phyloP scores from a whole-genome alignment of 2,329 filamentous ascomycete genomes.

The Fusarium neocosmosporiellum region DNA sequence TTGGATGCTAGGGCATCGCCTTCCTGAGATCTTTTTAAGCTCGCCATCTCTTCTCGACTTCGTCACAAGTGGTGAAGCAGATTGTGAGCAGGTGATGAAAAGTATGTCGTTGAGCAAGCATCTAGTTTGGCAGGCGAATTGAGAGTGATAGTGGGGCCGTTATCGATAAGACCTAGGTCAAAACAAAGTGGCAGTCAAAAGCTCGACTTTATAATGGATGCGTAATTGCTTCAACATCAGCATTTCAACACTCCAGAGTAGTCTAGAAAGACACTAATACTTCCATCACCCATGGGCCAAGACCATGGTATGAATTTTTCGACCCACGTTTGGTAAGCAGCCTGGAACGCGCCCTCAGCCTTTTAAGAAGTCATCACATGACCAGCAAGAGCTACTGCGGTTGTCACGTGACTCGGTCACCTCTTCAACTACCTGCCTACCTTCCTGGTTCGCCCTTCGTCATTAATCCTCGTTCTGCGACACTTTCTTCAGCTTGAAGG shows the following conservation, averaged over 20 bases:
- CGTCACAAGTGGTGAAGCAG: slow-evolving; percentile 1
- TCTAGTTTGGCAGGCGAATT: slow-evolving; percentile 24
- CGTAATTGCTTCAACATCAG: neutral
- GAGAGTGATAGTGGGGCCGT: slow-evolving; percentile 40
- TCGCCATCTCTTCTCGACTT: slow-evolving; percentile 64
- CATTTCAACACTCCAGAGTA: neutral
- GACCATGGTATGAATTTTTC: neutral
- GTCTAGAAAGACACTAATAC: neutral
- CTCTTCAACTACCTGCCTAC: neutral
- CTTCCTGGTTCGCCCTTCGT: neutral
- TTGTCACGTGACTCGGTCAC: neutral
- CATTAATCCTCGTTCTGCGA: neutral
- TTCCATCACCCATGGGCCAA: neutral
- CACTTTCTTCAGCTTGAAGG: neutral
- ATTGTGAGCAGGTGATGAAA: slow-evolving; percentile 33
- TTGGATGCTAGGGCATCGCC: slow-evolving; percentile 71
- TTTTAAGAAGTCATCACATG: neutral
- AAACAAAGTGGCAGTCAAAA: neutral
- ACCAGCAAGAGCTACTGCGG: neutral
- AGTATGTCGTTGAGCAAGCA: slow-evolving; percentile 30
- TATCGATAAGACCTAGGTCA: slow-evolving; percentile 45
- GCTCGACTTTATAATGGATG: neutral
- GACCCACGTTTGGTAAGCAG: neutral
- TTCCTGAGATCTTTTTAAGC: slow-evolving; percentile 69
- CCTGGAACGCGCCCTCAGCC: neutral